Evolutionary conservation across 2,329 filamentous ascomycete species (phyloP).

Genomic region (Talaromyces sp.): DNA sequence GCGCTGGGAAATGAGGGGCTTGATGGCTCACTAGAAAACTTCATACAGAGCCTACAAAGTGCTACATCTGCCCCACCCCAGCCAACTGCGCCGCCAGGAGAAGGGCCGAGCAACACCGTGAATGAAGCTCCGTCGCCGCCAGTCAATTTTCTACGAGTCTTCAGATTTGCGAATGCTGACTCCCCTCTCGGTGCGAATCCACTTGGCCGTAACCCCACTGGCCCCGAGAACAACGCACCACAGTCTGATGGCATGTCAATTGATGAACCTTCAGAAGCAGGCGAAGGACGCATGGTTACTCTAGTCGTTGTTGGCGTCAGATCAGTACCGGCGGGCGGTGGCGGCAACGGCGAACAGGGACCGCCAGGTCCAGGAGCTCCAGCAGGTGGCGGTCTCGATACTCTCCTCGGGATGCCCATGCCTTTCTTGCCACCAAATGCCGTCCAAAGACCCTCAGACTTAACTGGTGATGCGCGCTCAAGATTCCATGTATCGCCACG

Average conservation of each 20-base stretch:
- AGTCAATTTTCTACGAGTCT: slow-evolving; percentile 70
- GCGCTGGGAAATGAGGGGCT: slow-evolving; percentile 58
- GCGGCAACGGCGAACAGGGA: slow-evolving; percentile 48
- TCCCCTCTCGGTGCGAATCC: slow-evolving; percentile 28
- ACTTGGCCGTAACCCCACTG: slow-evolving; percentile 27
- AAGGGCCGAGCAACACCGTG: slow-evolving; percentile 35
- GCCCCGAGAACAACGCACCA: slow-evolving; percentile 27
- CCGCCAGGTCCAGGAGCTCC: slow-evolving; percentile 45
- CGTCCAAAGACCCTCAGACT: slow-evolving; percentile 44
- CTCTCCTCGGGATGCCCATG: slow-evolving; percentile 49
- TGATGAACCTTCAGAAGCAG: slow-evolving; percentile 44
- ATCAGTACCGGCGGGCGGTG: slow-evolving; percentile 61
- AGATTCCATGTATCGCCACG: slow-evolving; percentile 56
- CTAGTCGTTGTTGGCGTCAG: slow-evolving; percentile 71
- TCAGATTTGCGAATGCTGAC: slow-evolving; percentile 63
- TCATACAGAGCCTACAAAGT: slow-evolving; percentile 65
- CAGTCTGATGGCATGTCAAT: slow-evolving; percentile 40
- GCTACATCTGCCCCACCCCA: slow-evolving; percentile 61
- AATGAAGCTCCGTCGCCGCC: slow-evolving; percentile 54
- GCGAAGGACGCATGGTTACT: slow-evolving; percentile 64
- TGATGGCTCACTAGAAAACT: slow-evolving; percentile 65
- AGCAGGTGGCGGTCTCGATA: slow-evolving; percentile 47
- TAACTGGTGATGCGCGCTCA: slow-evolving; percentile 55
- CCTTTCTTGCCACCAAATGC: slow-evolving; percentile 50
- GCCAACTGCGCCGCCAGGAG: slow-evolving; percentile 33